Conservation (phyloP, 2,329 filamentous ascomycete species). For the Sordariomycetes sp. region DNA sequence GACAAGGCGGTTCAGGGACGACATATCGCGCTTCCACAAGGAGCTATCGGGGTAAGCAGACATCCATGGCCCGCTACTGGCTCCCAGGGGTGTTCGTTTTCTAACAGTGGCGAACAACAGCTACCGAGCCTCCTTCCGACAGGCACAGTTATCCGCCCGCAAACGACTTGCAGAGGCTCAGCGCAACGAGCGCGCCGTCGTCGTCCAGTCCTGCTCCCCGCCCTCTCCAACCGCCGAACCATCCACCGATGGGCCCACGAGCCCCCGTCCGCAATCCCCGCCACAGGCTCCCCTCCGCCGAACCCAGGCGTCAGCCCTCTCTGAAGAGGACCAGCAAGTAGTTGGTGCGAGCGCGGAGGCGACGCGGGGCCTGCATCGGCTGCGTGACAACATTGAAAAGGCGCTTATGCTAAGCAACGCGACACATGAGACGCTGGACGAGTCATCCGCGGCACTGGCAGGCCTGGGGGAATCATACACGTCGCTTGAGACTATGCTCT, state of each 20-base stretch:
- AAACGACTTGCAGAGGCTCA: slow-evolving; percentile 63
- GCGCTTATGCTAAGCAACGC: slow-evolving; percentile 83
- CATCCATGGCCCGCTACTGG: background rate
- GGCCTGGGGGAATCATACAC: slow-evolving; percentile 74
- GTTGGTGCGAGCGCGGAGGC: slow-evolving; percentile 73
- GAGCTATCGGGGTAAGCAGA: slow-evolving; percentile 58
- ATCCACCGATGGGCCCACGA: slow-evolving; percentile 12
- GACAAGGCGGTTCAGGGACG: slow-evolving; percentile 54
- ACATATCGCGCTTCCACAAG: slow-evolving; percentile 53
- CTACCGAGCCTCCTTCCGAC: slow-evolving; percentile 60
- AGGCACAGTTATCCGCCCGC: slow-evolving; percentile 71
- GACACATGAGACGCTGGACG: slow-evolving; percentile 76
- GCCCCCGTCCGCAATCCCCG: slow-evolving; percentile 8
- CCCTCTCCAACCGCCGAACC: slow-evolving; percentile 22
- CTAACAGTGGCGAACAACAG: slow-evolving; percentile 16
- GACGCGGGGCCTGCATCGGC: slow-evolving; percentile 71
- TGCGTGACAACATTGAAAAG: slow-evolving; percentile 74
- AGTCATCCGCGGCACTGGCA: slow-evolving; percentile 73
- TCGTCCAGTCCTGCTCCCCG: slow-evolving; percentile 55
- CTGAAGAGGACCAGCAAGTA: slow-evolving; percentile 62
- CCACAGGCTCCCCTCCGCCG: slow-evolving; percentile 16
- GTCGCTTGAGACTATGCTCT: slow-evolving; percentile 66
- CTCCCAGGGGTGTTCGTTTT: too few species aligned
- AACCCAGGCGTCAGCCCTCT: slow-evolving; percentile 23
- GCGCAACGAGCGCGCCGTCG: slow-evolving; percentile 63